Evolutionary conservation across 2,329 filamentous ascomycete genomes (phyloP).

Genomic region (Talaromyces sp.): DNA sequence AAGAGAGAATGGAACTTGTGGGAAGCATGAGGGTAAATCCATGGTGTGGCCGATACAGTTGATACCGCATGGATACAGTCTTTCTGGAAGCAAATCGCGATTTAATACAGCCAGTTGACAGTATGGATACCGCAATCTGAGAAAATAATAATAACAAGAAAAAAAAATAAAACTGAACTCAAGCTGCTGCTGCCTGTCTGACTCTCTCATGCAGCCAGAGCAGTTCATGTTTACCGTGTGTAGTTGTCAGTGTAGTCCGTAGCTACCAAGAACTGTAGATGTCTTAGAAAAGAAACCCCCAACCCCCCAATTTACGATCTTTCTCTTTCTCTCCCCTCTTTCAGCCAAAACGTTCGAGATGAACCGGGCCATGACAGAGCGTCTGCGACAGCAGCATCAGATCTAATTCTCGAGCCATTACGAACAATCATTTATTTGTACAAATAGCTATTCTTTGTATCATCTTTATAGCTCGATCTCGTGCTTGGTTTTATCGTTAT

Average conservation of each 20-base stretch:
- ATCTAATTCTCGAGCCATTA: neutral
- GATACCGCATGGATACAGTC: neutral
- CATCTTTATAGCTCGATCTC: neutral
- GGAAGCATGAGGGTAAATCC: conserved; percentile 10
- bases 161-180: neutral
- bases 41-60: neutral
- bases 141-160: no score
- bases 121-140: neutral
- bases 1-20: neutral
- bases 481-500: neutral
- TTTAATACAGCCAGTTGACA: neutral
- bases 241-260: neutral
- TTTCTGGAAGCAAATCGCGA: no score
- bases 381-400: conserved; percentile 12
- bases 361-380: conserved; percentile 2
- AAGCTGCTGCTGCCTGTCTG: conserved; percentile 11
- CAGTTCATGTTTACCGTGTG: neutral
- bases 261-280: neutral
- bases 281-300: neutral
- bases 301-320: neutral
- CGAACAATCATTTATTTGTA: neutral
- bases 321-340: neutral
- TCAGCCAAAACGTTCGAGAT: conserved; percentile 10
- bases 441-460: neutral
- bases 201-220: neutral